Conservation (phyloP, 2,329 filamentous ascomycete species). For the Ambrosiella cleistominuta region DNA sequence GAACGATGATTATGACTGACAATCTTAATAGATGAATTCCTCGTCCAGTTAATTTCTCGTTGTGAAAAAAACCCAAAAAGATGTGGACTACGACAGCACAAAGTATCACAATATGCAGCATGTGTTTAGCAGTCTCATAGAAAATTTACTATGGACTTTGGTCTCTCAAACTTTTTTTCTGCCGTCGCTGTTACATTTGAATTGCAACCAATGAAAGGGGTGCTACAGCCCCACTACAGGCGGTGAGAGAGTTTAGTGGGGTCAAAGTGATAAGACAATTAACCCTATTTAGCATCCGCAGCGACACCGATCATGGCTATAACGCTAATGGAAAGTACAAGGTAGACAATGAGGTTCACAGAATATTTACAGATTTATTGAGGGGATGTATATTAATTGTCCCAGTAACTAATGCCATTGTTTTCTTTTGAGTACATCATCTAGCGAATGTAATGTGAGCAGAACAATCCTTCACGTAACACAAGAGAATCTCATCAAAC, state of each 20-base stretch:
- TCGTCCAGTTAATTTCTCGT: no score
- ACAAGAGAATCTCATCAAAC: no score
- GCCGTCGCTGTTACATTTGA: constrained; percentile 9
- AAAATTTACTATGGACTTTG: constrained; percentile 11
- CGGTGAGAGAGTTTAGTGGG: constrained; percentile 6
- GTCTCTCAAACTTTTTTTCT: constrained; percentile 14
- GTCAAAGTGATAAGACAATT: neutral
- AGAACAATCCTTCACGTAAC: no score
- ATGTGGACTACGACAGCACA: neutral
- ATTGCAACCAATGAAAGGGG: constrained; percentile 6
- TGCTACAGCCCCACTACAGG: neutral
- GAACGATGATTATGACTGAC: neutral
- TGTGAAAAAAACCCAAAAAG: no score
- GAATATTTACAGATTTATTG: no score
- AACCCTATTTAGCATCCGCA: neutral
- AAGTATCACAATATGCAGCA: neutral
- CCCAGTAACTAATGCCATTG: no score
- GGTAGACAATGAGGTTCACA: no score
- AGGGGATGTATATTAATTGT: no score
- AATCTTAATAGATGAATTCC: neutral
- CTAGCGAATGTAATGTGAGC: no score
- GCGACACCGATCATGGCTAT: no score
- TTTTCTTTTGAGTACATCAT: no score
- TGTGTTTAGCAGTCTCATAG: neutral
- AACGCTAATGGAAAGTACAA: neutral